phyloP scores from a whole-genome alignment of 805 yeast genomes.

The Yamadazyma kitorensis region DNA sequence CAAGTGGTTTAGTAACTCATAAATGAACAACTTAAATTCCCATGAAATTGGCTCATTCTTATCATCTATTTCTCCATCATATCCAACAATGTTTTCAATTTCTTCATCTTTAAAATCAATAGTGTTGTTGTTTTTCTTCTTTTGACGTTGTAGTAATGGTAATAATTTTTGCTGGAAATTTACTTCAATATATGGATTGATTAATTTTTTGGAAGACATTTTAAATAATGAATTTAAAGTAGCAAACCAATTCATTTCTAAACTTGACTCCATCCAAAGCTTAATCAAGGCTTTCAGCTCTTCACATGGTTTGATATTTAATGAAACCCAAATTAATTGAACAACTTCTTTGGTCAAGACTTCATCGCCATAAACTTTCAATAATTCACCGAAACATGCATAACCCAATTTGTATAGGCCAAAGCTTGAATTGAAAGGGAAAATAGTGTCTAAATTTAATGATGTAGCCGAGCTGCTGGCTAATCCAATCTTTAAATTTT shows the following conservation, averaged over 20 bases:
- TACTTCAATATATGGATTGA: constrained; percentile 35
- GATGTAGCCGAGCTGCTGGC: constrained; percentile 34
- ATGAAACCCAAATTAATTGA: constrained; percentile 58
- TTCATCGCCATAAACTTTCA: constrained; percentile 43
- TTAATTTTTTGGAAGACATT: constrained; percentile 41
- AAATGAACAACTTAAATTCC: constrained; percentile 51
- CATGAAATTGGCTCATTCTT: constrained; percentile 57
- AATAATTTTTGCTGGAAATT: constrained; percentile 39
- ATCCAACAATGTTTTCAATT: constrained; percentile 38
- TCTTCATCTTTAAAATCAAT: constrained; percentile 41
- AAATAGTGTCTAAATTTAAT: constrained; percentile 38
- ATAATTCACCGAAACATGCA: constrained; percentile 55
- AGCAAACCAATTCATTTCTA: constrained; percentile 55
- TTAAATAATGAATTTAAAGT: constrained; percentile 51
- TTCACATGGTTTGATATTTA: constrained; percentile 45
- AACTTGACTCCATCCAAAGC: constrained; percentile 58
- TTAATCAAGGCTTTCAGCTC: constrained; percentile 45
- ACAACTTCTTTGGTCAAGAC: constrained; percentile 47
- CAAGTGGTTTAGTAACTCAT: constrained; percentile 45
- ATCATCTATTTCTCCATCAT: constrained; percentile 31
- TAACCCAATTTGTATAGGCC: constrained; percentile 44
- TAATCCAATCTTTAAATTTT: constrained; percentile 36
- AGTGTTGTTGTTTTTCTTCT: constrained; percentile 23
- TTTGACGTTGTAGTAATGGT: constrained; percentile 41
- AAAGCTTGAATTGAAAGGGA: constrained; percentile 44